Evolutionary conservation across 2,329 filamentous ascomycete genomes (phyloP).

Genomic region (Exophiala viscosa): DNA sequence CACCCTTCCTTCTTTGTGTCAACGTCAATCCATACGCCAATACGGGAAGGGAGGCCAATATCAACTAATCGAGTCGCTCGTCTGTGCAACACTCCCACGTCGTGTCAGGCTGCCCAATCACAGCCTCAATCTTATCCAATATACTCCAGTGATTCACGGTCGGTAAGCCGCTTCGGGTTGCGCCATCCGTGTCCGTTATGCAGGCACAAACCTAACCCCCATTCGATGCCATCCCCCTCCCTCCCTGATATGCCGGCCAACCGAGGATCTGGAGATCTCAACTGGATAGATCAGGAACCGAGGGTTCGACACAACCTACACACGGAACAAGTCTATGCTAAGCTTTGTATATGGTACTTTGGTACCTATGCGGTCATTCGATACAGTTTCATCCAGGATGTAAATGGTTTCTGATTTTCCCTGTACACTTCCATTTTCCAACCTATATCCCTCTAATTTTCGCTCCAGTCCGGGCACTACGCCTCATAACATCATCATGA

Average conservation of each 20-base stretch:
- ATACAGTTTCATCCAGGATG: neutral
- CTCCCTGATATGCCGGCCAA: neutral
- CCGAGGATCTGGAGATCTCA: neutral
- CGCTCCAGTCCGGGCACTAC: constrained; percentile 2
- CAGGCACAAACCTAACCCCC: neutral
- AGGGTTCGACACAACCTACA: neutral
- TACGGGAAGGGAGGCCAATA: too few relatives aligned
- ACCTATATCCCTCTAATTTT: neutral
- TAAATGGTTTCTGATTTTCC: neutral
- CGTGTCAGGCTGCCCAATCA: too few relatives aligned
- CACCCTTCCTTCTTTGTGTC: too few relatives aligned
- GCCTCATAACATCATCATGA: neutral
- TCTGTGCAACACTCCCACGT: too few relatives aligned
- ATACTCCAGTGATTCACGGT: neutral
- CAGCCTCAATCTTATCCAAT: neutral
- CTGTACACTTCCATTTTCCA: neutral
- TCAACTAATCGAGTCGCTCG: too few relatives aligned
- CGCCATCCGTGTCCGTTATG: constrained; percentile 3
- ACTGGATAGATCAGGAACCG: too few relatives aligned
- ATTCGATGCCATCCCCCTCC: neutral
- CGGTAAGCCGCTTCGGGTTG: neutral
- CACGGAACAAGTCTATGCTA: too few relatives aligned
- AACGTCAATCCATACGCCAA: too few relatives aligned
- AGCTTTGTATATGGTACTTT: too few relatives aligned
- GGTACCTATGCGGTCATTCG: too few relatives aligned